phyloP scores from a whole-genome alignment of 2,329 filamentous ascomycete genomes.

The Paecilomyces niveus region DNA sequence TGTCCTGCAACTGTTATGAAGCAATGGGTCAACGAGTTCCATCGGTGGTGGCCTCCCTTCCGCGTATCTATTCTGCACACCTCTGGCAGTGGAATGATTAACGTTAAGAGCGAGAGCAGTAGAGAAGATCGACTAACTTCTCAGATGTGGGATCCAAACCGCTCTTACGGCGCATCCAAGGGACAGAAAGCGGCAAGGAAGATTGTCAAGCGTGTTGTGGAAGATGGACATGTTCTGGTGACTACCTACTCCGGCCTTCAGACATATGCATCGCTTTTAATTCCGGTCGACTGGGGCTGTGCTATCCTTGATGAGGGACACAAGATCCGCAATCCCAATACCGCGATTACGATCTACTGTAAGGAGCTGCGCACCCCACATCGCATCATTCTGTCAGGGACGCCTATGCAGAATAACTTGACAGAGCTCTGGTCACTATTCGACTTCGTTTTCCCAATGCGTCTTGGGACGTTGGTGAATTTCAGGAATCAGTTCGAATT shows the following conservation, averaged over 20 bases:
- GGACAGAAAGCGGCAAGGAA: constrained; percentile 65
- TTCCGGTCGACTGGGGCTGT: constrained; percentile 83
- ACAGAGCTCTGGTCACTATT: constrained; percentile 95
- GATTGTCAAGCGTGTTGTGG: constrained; percentile 74
- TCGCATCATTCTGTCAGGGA: constrained; percentile 87
- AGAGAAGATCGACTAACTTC: constrained; percentile 58
- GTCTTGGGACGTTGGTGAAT: constrained; percentile 80
- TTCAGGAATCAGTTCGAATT: constrained; percentile 91
- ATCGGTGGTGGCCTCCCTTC: constrained; percentile 98
- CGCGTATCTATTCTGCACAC: constrained; percentile 92
- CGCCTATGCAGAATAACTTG: constrained; percentile 95
- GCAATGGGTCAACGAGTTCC: constrained; percentile 98
- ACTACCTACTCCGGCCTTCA: constrained; percentile 96
- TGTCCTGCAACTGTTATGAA: constrained; percentile 91
- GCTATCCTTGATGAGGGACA: constrained; percentile 95
- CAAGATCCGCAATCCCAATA: constrained; percentile 95
- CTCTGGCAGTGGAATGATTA: constrained; percentile 93
- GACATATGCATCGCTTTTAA: constrained; percentile 75
- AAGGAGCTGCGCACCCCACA: constrained; percentile 89
- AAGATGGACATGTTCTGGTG: constrained; percentile 84
- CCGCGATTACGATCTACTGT: constrained; percentile 87
- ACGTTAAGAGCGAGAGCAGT: constrained; percentile 55
- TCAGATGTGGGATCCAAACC: constrained; percentile 44
- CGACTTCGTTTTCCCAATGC: constrained; percentile 96
- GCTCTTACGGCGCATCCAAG: constrained; percentile 33